Base-by-base conservation (phyloP, 2,329 filamentous ascomycete species). In the Neoscytalidium dimidiatum region DNA sequence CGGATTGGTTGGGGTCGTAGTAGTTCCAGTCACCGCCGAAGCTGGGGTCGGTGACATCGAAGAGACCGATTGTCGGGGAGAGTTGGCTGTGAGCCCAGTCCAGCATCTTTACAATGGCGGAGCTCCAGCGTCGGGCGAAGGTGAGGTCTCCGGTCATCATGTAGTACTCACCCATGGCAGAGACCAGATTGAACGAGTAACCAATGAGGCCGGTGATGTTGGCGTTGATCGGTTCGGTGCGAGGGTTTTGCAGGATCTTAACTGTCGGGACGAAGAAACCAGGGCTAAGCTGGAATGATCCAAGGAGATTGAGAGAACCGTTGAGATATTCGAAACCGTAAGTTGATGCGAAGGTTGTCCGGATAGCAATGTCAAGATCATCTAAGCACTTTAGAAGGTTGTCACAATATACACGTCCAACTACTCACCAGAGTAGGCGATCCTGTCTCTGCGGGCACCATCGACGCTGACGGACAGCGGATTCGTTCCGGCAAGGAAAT, bases 401-500 rank as follows among this genome's bases (percentile, higher is more conserved):
- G 19, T 44, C 19, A 8, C 41, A 44, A 8, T 1, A 8, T 3
- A 19, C 4, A n/a, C 14, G 17, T 2, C n/a, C 3, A 3, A 44
- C 17, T 19, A 21, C 41, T 19, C 21, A 49, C 46, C 74, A 0
- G 71, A 66, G 57, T 76, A 76, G 3, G 74, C 70, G 58, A 76
- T 75, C 17, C 74, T 70, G 66, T 77, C 75, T 4, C 75, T 70
- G 4, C 74, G 70, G 1, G 77, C 77, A 28, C 76, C 77, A 66
- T 78, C 77, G 2, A 78, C 76, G 14, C 73, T 71, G 28, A 70
- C 72, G 11, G 71, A 67, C 3, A 67, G 51, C 3, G 75, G 75
- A 62, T 79, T 79, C 11, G 71, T 69, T 6, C 76, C 76, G 51
- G 77, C 70, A 6, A 77, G 68, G 57, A 78, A 79, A 64, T 78